Evolutionary conservation across 257 asterid species (phyloP), one percentile per base, ranked within the genome.

Genomic region (Salvia rosmarinus): DNA sequence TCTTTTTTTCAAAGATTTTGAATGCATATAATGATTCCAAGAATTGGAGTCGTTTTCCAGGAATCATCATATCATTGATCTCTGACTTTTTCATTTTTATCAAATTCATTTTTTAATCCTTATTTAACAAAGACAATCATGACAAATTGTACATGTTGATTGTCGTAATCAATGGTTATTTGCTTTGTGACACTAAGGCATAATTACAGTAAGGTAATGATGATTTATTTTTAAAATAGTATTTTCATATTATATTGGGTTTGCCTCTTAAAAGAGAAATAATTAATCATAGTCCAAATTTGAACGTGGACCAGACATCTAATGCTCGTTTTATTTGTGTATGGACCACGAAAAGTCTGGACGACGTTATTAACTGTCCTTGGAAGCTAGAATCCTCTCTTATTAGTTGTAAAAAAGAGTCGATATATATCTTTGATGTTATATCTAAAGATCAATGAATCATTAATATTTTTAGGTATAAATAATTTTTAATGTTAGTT

Each of bases 151-250:
- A 73, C 51, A 57, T 35, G 49, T 70, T 71, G 70, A 81, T 81
- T 80, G 79, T 73, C 85, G 44, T 66, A 77, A 80, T 73, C 82
- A 80, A 21, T 77, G 49, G 37, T 61, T 42, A 65, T 62, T 63
- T 56, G 60, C 56, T 73, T 62, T 32, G 60, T 62, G 75, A 64
- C 68, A 68, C 47, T 72, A 55, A 40, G 49, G 62, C 67, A 64
- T 56, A 46, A 43, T 70, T 67, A 66, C 79, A 62, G 44, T 68
- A 69, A 56, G 21, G 51, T 13, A 39, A 13, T 11, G 64, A 51
- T 61, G 60, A 64, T 67, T 42, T 16, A 25, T 34, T 57, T 16
- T 25, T 51, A 20, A 12, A 11, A 30, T 32, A 20, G 1, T 52
- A 19, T 54, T 5, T 50, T 47, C 16, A 47, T 57, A 13, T 49